Conservation (phyloP, 2,329 filamentous ascomycete species). For the Botrytis cinerea region DNA sequence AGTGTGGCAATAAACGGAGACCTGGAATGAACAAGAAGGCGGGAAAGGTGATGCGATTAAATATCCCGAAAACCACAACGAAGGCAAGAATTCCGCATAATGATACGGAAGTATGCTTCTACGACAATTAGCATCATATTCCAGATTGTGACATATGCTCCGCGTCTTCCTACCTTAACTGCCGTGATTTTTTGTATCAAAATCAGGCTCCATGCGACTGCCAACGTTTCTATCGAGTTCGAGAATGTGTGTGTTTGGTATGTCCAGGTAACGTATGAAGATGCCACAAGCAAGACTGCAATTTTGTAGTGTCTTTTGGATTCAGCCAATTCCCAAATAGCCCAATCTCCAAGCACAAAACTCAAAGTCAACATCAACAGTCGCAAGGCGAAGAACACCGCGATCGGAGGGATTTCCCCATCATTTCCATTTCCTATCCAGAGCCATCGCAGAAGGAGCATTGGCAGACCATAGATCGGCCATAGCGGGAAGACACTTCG, state of each 20-base stretch:
- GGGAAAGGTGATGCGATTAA: constrained; percentile 97
- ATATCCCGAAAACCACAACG: constrained; percentile 80
- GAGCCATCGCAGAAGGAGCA: constrained; percentile 89
- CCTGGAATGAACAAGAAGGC: constrained; percentile 87
- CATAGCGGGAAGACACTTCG: constrained; percentile 96
- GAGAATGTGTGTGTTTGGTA: constrained; percentile 98
- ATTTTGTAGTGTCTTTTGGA: constrained; percentile 69
- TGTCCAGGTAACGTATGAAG: constrained; percentile 98
- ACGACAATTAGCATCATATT: constrained; percentile 27
- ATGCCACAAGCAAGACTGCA: constrained; percentile 83
- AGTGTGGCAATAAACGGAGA: constrained; percentile 81
- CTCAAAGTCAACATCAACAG: constrained; percentile 91
- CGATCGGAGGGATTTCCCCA: constrained; percentile 75
- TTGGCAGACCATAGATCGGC: constrained; percentile 91
- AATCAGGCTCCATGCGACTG: constrained; percentile 91
- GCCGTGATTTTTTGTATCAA: constrained; percentile 83
- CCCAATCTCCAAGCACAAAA: constrained; percentile 98
- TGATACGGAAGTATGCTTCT: constrained; percentile 74
- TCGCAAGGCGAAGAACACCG: constrained; percentile 86
- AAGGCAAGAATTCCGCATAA: constrained; percentile 78
- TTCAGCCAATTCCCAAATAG: constrained; percentile 84
- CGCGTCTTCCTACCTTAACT: constrained; percentile 60
- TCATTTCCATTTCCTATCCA: constrained; percentile 82
- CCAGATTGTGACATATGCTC: not conserved
- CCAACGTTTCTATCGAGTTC: constrained; percentile 91